phyloP scores from a whole-genome alignment of 2,329 filamentous ascomycete genomes.

The Penicillium olsonii region DNA sequence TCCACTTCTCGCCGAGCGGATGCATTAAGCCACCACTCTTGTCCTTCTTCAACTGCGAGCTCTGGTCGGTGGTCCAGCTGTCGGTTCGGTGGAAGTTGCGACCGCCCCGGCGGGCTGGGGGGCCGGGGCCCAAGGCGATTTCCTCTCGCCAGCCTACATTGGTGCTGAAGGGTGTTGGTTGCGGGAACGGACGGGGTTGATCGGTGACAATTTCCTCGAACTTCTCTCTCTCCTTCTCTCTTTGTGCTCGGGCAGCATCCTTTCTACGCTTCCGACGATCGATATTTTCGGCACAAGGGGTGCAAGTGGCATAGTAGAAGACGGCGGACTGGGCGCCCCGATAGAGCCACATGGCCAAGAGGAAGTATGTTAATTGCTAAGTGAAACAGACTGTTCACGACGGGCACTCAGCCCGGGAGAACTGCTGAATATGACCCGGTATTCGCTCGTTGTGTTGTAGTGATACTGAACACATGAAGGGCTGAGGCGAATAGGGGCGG shows the following conservation, averaged over 20 bases:
- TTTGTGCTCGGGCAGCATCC: constrained; percentile 67
- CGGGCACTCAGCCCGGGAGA: constrained; percentile 24
- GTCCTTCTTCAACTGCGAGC: constrained; percentile 46
- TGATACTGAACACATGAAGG: constrained; percentile 38
- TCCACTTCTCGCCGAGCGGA: constrained; percentile 64
- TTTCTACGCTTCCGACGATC: constrained; percentile 70
- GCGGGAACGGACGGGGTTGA: constrained; percentile 72
- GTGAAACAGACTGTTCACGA: constrained; percentile 19
- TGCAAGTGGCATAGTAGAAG: constrained; percentile 53
- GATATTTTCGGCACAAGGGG: constrained; percentile 67
- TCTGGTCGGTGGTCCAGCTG: constrained; percentile 54
- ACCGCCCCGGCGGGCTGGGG: constrained; percentile 61
- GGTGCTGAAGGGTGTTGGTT: constrained; percentile 77
- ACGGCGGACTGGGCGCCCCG: constrained; percentile 52
- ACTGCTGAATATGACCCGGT: constrained; percentile 25
- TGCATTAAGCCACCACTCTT: constrained; percentile 43
- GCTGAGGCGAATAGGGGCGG: constrained; percentile 23
- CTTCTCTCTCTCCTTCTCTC: constrained; percentile 65
- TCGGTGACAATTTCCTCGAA: constrained; percentile 57
- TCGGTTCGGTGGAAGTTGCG: constrained; percentile 58
- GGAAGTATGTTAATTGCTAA: constrained; percentile 8
- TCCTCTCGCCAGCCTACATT: constrained; percentile 90
- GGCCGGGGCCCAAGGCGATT: constrained; percentile 75
- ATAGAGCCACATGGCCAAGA: constrained; percentile 48
- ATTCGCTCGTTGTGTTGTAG: constrained; percentile 23